Evolutionary conservation across 1,139 yeast species (phyloP).

Genomic region (Yamadazyma siamensis): DNA sequence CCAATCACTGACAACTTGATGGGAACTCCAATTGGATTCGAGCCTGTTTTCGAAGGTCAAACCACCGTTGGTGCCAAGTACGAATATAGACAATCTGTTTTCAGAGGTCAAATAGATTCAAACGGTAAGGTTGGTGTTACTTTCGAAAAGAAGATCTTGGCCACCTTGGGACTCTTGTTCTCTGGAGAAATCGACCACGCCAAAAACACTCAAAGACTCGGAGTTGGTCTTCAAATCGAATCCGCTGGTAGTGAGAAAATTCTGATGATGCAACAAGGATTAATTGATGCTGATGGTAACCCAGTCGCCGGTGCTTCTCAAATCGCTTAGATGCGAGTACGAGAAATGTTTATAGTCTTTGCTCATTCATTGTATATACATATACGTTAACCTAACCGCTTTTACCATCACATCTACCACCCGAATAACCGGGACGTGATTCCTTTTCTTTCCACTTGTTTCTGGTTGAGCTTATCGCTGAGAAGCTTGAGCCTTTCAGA

Average conservation of each 20-base stretch:
- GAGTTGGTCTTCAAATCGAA: slow-evolving; percentile 94
- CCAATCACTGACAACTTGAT: slow-evolving; percentile 79
- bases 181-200: slow-evolving; percentile 89
- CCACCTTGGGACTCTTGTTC: slow-evolving; percentile 84
- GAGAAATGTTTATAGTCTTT: slow-evolving; percentile 1
- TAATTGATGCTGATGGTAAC: slow-evolving; percentile 76
- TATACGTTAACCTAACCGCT: too few relatives aligned
- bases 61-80: slow-evolving; percentile 97
- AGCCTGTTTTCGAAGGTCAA: slow-evolving; percentile 83
- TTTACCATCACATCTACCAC: slow-evolving; percentile 24
- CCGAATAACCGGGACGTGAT: slow-evolving; percentile 33
- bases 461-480: slow-evolving; percentile 14
- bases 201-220: slow-evolving; percentile 79
- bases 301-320: slow-evolving; percentile 75
- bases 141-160: slow-evolving; percentile 90
- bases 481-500: slow-evolving; percentile 1
- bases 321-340: slow-evolving; percentile 8
- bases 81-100: slow-evolving; percentile 94
- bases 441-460: slow-evolving; percentile 12
- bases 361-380: slow-evolving; percentile 6
- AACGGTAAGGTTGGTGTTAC: slow-evolving; percentile 88
- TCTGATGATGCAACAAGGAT: slow-evolving; percentile 72
- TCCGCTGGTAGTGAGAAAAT: slow-evolving; percentile 91
- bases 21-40: slow-evolving; percentile 77
- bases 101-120: slow-evolving; percentile 93